Evolutionary conservation across 345 rosid species (phyloP).

Genomic region (rapeseed (Brassica napus)): Da-Ae NC_063446.1:59194001-59194500

Average conservation of each 20-base stretch:
- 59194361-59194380: conserved; percentile 51
- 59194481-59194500: background rate
- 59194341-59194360: conserved; percentile 56
- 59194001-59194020: conserved; percentile 38
- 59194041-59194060: conserved; percentile 53
- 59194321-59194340: conserved; percentile 64
- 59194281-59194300: conserved; percentile 56
- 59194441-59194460: conserved; percentile 52
- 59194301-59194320: conserved; percentile 51
- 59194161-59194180: conserved; percentile 47
- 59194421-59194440: conserved; percentile 56
- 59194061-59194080: conserved; percentile 55
- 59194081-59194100: conserved; percentile 51
- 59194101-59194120: conserved; percentile 55
- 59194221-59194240: background rate
- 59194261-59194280: conserved; percentile 47
- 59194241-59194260: background rate
- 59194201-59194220: background rate
- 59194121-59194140: conserved; percentile 50
- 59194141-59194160: conserved; percentile 43
- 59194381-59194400: conserved; percentile 52
- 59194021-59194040: conserved; percentile 50
- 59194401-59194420: conserved; percentile 63
- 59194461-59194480: conserved; percentile 49
- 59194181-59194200: background rate